Evolutionary conservation across 148 eudicot species (phyloP), one percentile per base, ranked within the genome.

Genomic region (Selenicereus undatus): DNA sequence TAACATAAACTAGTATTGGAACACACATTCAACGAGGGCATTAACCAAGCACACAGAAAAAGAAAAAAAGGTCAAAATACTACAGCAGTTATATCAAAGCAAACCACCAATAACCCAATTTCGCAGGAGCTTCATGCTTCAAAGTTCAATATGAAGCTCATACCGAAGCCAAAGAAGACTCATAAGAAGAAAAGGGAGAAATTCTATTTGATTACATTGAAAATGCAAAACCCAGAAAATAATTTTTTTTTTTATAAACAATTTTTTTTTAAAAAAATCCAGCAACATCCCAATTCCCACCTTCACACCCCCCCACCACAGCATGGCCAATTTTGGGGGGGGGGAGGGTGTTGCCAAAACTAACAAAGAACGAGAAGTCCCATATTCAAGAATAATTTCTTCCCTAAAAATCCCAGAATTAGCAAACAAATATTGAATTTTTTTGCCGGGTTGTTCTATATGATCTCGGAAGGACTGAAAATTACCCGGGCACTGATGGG

Each of bases 401-500:
- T 62, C 14, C 60, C 20, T 3, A 21, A 62, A 5, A 62, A 22
- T 17, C 3, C 22, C 68, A 68, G 11, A 69, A 43, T 35, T 45
- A 39, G 32, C 8, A 39, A 39, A 39, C 43, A 39, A 4, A 39
- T 48, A 48, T 48, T 5, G 12, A 48, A 48, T 48, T 48, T 48
- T 48, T 8, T 0, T 48, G 14, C 2, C 7, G 43, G 8, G 5
- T 39, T 39, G 8, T 39, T 39, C 13, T 48, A 10, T 48, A 48
- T 10, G 8, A 32, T n/a, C 51, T 29, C 29, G 5, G 17, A 27
- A 66, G 18, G 8, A 26, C 14, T 27, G 27, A 29, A 12, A 48
- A 35, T 51, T 73, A 87, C 88, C 89, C 43, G 89, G 74, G 64
- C 89, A 87, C 70, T 87, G 72, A 85, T 82, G 81, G 12, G 79